phyloP scores from a whole-genome alignment of 345 rosid genomes.

The Toxicodendron radicans region DNA sequence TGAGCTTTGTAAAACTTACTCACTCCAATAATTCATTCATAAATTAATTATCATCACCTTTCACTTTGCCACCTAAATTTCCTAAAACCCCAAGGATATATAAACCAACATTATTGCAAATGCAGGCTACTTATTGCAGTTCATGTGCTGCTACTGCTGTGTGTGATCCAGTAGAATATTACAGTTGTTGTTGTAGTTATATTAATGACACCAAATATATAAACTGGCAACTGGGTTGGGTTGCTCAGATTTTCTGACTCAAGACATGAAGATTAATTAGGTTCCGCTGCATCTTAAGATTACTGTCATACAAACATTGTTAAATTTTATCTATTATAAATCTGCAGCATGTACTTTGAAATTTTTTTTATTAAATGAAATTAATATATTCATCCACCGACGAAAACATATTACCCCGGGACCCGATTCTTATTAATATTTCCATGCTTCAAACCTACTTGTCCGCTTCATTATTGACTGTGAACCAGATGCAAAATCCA shows the following conservation, averaged over 20 bases:
- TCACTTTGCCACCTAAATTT: background rate
- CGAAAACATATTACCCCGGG: background rate
- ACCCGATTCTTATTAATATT: background rate
- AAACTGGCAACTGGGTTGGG: background rate
- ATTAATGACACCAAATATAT: no score
- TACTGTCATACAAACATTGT: background rate
- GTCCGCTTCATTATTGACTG: background rate
- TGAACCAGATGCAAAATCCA: background rate
- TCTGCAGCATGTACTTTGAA: background rate
- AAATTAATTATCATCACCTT: background rate
- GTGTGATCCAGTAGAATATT: background rate
- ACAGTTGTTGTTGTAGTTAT: no score
- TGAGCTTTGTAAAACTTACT: background rate
- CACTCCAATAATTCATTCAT: slow-evolving; percentile 1
- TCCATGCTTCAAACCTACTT: background rate
- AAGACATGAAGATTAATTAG: background rate
- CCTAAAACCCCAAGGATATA: background rate
- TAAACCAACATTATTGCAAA: background rate
- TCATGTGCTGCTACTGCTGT: background rate
- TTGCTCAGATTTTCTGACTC: background rate
- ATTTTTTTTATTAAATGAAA: background rate
- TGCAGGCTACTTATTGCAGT: slow-evolving; percentile 2
- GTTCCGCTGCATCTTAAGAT: background rate
- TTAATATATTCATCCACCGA: slow-evolving; percentile 8
- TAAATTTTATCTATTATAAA: background rate